These are phyloP conservation scores for Podospora fimiseda DNA, from an alignment of 495 filamentous ascomycete species.

Conservation along the genomic window DNA sequence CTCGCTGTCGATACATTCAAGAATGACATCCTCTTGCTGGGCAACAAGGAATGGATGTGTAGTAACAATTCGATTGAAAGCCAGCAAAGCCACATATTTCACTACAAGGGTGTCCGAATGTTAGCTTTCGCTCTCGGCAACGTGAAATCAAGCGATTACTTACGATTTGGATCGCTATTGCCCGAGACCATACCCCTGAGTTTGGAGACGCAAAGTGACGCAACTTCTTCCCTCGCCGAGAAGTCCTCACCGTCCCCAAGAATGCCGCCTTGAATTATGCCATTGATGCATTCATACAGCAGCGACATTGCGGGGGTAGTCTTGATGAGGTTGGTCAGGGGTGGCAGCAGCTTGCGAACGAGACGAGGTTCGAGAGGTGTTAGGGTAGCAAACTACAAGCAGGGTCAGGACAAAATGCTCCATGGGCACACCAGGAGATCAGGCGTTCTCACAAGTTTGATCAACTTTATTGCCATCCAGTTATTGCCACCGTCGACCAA, in stretches of 20 bases:
- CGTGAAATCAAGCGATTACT: constrained; percentile 24
- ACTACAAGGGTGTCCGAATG: constrained; percentile 56
- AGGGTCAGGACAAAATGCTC: constrained; percentile 22
- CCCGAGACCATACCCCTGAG: constrained; percentile 88
- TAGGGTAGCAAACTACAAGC: constrained; percentile 77
- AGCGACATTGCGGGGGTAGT: constrained; percentile 95
- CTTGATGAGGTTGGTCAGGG: constrained; percentile 83
- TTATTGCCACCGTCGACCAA: constrained; percentile 92
- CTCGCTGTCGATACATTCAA: constrained; percentile 88
- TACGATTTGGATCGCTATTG: constrained; percentile 87
- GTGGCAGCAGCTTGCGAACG: constrained; percentile 89
- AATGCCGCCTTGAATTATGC: constrained; percentile 93
- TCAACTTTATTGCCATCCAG: constrained; percentile 99
- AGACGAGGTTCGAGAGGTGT: constrained; percentile 89
- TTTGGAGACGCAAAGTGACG: constrained; percentile 86
- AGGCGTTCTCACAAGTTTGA: constrained; percentile 68
- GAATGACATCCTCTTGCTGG: constrained; percentile 88
- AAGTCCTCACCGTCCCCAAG: constrained; percentile 69
- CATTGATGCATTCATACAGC: constrained; percentile 96
- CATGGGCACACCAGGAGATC: not conserved
- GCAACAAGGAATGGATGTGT: constrained; percentile 83
- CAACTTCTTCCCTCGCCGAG: constrained; percentile 82
- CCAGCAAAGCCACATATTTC: constrained; percentile 93
- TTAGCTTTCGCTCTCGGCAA: not conserved
- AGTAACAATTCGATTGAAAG: constrained; percentile 86